Evolutionary conservation across 331 rosid genomes (phyloP).

Genomic region (Phaseolus coccineus): DNA sequence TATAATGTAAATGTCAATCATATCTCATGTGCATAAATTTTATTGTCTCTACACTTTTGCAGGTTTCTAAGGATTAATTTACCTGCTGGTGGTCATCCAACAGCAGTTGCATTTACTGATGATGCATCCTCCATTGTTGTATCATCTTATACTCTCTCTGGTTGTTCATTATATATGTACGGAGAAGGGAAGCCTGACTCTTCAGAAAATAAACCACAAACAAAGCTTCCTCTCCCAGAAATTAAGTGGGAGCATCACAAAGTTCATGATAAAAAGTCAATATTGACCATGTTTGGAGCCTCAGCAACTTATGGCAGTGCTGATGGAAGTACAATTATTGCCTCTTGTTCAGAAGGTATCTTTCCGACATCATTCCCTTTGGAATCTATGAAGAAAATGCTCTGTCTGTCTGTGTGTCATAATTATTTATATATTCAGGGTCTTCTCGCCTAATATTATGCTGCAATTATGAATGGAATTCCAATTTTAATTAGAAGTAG

Average conservation of each 20-base stretch:
- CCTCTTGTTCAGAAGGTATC: constrained; percentile 97
- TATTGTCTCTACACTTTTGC: constrained; percentile 47
- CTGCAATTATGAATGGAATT: constrained; percentile 23
- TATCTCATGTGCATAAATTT: constrained; percentile 23
- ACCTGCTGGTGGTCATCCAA: constrained; percentile 96
- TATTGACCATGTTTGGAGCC: constrained; percentile 78
- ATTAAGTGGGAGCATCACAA: constrained; percentile 90
- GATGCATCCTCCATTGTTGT: constrained; percentile 81
- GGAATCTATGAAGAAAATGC: background rate
- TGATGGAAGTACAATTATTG: constrained; percentile 90
- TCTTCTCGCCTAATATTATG: constrained; percentile 26
- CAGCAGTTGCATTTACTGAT: constrained; percentile 71
- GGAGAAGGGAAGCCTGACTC: constrained; percentile 78
- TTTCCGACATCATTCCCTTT: constrained; percentile 16
- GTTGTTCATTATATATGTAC: constrained; percentile 86
- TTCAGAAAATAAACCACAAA: constrained; percentile 63
- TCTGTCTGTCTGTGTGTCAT: background rate
- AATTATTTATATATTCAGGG: constrained; percentile 28
- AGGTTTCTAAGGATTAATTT: constrained; percentile 85
- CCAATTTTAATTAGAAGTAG: constrained; percentile 28
- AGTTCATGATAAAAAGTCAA: constrained; percentile 80
- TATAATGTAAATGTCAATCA: constrained; percentile 30
- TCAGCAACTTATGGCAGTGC: constrained; percentile 89
- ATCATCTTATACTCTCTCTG: constrained; percentile 80
- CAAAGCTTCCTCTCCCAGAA: constrained; percentile 94